These are phyloP conservation scores for Lasiodiplodia hormozganensis DNA, from an alignment of 2,329 filamentous ascomycete genomes.

Conservation along the genomic window DNA sequence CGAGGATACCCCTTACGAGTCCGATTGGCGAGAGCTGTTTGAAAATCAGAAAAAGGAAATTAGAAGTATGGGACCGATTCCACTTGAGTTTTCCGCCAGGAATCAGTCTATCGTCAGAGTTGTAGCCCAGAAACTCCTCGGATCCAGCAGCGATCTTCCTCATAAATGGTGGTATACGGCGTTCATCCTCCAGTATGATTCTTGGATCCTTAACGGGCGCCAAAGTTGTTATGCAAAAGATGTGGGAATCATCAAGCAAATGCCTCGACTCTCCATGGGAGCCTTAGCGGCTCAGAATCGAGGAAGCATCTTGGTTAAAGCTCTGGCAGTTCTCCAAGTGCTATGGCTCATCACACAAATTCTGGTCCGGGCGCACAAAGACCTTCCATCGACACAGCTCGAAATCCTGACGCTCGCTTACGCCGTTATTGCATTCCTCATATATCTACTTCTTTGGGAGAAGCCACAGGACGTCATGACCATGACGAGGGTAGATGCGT, in stretches of 20 bases:
- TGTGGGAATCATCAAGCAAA: neutral
- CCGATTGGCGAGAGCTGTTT: neutral
- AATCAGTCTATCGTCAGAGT: neutral
- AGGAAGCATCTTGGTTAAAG: neutral
- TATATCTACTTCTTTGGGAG: neutral
- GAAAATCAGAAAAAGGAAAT: neutral
- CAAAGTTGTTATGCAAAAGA: neutral
- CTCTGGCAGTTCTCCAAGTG: neutral
- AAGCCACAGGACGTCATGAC: neutral
- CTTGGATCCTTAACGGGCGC: neutral
- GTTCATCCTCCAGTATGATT: neutral
- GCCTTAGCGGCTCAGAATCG: neutral
- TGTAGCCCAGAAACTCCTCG: neutral
- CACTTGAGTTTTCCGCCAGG: neutral
- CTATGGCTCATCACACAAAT: neutral
- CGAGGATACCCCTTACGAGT: neutral
- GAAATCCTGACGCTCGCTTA: neutral
- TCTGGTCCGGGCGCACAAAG: neutral
- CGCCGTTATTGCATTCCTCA: neutral
- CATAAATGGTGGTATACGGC: neutral
- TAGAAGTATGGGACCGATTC: neutral
- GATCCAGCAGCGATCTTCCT: fast-evolving
- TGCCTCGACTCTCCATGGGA: neutral
- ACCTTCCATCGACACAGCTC: neutral
- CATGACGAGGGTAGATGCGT: neutral